Evolutionary conservation across 345 rosid genomes (phyloP).

Genomic region (Atalantia buxifolia): DNA sequence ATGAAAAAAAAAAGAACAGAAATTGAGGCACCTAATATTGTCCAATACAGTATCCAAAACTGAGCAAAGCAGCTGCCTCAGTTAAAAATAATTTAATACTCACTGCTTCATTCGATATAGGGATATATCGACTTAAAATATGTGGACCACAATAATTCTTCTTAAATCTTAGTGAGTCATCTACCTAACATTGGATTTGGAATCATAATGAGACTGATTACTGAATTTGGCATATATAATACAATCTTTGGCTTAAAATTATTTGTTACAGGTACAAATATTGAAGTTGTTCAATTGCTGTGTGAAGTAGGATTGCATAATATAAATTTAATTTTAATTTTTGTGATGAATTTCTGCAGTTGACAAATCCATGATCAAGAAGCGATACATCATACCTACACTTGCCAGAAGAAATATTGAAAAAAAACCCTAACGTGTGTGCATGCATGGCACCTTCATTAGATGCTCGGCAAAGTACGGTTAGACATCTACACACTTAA

Average conservation of each 20-base stretch:
- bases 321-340: neutral
- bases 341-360: slow-evolving; percentile 15
- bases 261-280: no score
- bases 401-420: no score
- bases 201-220: neutral
- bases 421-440: no score
- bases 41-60: no score
- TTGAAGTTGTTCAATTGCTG: no score
- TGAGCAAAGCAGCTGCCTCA: neutral
- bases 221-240: neutral
- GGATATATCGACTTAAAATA: neutral
- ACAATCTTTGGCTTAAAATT: neutral
- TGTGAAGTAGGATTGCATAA: no score
- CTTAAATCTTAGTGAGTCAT: neutral
- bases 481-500: no score
- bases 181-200: neutral
- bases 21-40: neutral
- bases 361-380: slow-evolving; percentile 13
- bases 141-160: neutral
- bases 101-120: neutral
- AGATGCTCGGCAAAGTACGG: no score
- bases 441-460: no score
- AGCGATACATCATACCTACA: no score
- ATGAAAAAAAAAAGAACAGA: no score
- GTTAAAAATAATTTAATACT: neutral